phyloP scores from a whole-genome alignment of 768 basidiomycete species.

The Hericium rajendrae region DNA sequence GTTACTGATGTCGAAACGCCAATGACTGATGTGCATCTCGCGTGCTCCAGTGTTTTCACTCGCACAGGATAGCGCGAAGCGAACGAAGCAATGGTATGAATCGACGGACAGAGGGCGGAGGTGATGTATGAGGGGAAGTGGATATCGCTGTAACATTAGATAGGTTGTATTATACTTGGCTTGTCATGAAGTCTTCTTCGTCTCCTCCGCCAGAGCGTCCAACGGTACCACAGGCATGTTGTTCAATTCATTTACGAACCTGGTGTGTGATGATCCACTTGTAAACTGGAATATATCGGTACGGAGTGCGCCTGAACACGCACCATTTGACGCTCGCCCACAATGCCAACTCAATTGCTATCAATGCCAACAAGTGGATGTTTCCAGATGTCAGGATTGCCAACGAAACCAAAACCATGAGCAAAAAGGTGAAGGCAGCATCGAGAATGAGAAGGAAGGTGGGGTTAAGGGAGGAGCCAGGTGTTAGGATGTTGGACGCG shows the following conservation, averaged over 20 bases:
- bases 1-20: background rate
- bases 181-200: constrained; percentile 6
- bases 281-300: background rate
- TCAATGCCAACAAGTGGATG: constrained; percentile 56
- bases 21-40: constrained; percentile 1
- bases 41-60: constrained; percentile 63
- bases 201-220: background rate
- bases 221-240: background rate
- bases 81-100: constrained; percentile 81
- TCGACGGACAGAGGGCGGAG: constrained; percentile 46
- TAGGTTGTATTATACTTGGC: background rate
- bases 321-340: constrained; percentile 83
- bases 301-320: constrained; percentile 15
- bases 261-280: constrained; percentile 19
- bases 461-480: constrained; percentile 71
- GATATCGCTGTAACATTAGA: background rate
- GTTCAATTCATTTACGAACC: constrained; percentile 57
- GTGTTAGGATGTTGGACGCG: constrained; percentile 51
- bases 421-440: constrained; percentile 45
- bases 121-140: constrained; percentile 14
- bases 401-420: constrained; percentile 50
- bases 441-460: constrained; percentile 58
- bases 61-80: constrained; percentile 73
- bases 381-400: constrained; percentile 55
- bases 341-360: constrained; percentile 53